These are phyloP conservation scores for Leishmania amazonensis DNA, from an alignment of 208 protist species.

Conservation along the genomic window DNA sequence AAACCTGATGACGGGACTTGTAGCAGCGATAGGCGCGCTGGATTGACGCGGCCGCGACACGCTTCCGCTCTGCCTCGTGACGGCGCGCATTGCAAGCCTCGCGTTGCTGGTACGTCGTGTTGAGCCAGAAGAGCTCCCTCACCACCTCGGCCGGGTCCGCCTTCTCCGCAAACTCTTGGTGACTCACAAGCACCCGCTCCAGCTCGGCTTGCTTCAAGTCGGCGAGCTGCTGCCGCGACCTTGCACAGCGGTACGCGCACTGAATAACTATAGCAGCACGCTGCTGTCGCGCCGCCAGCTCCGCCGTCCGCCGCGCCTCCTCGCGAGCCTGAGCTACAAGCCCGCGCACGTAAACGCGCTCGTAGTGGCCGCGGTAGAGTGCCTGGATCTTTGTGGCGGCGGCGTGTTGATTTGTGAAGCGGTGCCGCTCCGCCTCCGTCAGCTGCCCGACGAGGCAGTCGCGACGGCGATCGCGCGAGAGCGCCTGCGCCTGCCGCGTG, in stretches of 20 bases:
- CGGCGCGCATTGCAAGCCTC: conserved; percentile 44
- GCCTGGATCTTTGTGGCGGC: conserved; percentile 78
- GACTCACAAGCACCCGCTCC: conserved; percentile 43
- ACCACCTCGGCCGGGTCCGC: conserved; percentile 75
- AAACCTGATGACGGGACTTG: conserved; percentile 34
- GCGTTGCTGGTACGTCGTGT: conserved; percentile 46
- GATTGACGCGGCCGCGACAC: conserved; percentile 51
- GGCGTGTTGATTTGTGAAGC: conserved; percentile 43
- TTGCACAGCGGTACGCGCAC: conserved; percentile 52
- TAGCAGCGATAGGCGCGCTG: conserved; percentile 54
- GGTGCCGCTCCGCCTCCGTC: conserved; percentile 33
- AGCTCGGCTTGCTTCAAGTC: conserved; percentile 35
- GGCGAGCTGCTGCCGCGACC: conserved; percentile 38
- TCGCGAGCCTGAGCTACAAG: conserved; percentile 53
- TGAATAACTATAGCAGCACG: conserved; percentile 71
- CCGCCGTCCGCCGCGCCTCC: conserved; percentile 32
- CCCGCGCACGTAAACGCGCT: conserved; percentile 65
- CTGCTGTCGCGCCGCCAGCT: conserved; percentile 43
- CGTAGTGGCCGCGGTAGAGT: conserved; percentile 79
- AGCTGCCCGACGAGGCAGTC: conserved; percentile 48
- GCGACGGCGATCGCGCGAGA: conserved; percentile 18
- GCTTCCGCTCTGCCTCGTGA: conserved; percentile 17
- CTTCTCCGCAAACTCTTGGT: conserved; percentile 50
- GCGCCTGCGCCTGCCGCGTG: conserved; percentile 31
- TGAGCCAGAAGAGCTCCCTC: conserved; percentile 85